Base-by-base conservation (phyloP, 2,329 filamentous ascomycete species). In the Alternaria metachromatica region DNA sequence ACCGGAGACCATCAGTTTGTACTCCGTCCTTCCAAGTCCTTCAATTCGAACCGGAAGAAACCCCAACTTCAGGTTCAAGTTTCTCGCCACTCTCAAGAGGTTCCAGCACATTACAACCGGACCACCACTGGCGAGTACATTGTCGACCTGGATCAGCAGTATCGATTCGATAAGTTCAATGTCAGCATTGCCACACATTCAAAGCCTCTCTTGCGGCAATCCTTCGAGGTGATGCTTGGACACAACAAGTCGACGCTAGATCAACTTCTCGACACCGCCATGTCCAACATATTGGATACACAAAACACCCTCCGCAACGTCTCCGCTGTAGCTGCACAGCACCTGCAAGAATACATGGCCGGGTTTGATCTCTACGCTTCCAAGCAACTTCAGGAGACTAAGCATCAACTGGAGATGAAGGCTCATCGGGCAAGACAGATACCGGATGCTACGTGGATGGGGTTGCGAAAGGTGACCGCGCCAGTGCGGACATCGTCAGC, bases 111-210 rank as follows among this genome's bases (percentile, higher is more conserved):
- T n/a, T 83, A 83, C 41, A 70, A 73, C 46, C 82, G 81, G 48
- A 80, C 87, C 9, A 84, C 87, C 60, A 83, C 85, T 33, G 85
- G 85, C 9, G 83, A 86, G 8, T 87, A 87, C 66, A 81, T 84
- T 13, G 76, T 88, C 41, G 82, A 82, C 26, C 73, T 87, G 15
- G 82, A 85, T 54, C 80, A 82, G 46, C 82, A 83, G 61, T 82
- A 87, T 69, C 81, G 84, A 10, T 80, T 83, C 58, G 84, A 85
- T 4, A 65, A 76, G 21, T 78, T 87, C 65, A 83, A 86, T 62
- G 79, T 87, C 41, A 84, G 80, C 30, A 81, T 87, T 50, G 69
- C 68, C 25, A 76, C 77, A 23, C 71, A 74, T 56, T 75, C 76
- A n/a, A 80, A 78, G 63, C 78, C 78, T n/a, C 66, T 76, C 2